A percentile compares a stretch with the other conserved stretches of the same genome.
These are phyloP conservation scores for slime mould (Dictyostelium discoideum) DNA, from an alignment of 78 protist species.

Conservation along the genomic window dicty_2.7 NC_007088.5:7658001-7658500, in stretches of 20 bases:
- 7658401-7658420: background rate
- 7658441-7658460: constrained; percentile 31
- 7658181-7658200: background rate
- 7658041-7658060: background rate
- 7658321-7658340: background rate
- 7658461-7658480: constrained; percentile 47
- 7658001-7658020: background rate
- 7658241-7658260: background rate
- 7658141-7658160: background rate
- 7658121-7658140: background rate
- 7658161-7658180: background rate
- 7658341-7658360: constrained; percentile 25
- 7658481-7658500: constrained; percentile 38
- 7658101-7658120: background rate
- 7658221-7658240: background rate
- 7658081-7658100: background rate
- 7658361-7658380: constrained; percentile 47
- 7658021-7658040: background rate
- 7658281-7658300: background rate
- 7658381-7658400: background rate
- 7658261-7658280: background rate
- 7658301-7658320: background rate
- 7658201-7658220: background rate
- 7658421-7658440: constrained; percentile 30
- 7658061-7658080: background rate